phyloP scores from a whole-genome alignment of 495 filamentous ascomycete genomes.

The Talaromyces wortmannii region DNA sequence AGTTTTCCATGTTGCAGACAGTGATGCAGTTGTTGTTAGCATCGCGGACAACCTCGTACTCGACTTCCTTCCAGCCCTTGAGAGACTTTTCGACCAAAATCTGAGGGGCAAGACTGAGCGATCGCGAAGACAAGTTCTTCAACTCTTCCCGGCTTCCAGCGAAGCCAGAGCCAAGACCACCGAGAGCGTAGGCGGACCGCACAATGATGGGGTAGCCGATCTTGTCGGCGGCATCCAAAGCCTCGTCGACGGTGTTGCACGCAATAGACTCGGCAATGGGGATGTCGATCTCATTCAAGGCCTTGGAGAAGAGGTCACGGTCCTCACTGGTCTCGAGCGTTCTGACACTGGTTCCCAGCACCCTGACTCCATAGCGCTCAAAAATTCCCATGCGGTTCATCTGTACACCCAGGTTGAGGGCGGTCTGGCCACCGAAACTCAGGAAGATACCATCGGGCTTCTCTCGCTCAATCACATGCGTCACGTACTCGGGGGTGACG shows the following conservation, averaged over 20 bases:
- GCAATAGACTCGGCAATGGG: conserved; percentile 95
- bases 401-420: conserved; percentile 90
- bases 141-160: conserved; percentile 90
- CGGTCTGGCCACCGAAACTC: conserved; percentile 94
- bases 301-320: conserved; percentile 90
- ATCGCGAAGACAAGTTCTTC: conserved; percentile 83
- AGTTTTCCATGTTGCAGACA: conserved; percentile 99
- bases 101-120: conserved; percentile 90
- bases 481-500: conserved; percentile 94
- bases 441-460: conserved; percentile 93
- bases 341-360: conserved; percentile 89
- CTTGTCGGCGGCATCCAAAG: conserved; percentile 72
- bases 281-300: conserved; percentile 87
- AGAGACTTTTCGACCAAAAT: conserved; percentile 99
- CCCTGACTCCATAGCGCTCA: conserved; percentile 88
- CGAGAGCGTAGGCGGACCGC: conserved; percentile 90
- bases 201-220: conserved; percentile 98
- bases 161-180: conserved; percentile 95
- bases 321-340: conserved; percentile 94
- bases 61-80: conserved; percentile 98
- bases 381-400: conserved; percentile 97
- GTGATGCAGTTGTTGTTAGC: conserved; percentile 96
- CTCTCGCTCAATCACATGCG: conserved; percentile 90
- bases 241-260: conserved; percentile 83
- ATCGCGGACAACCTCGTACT: conserved; percentile 96